A percentile compares a stretch with the other conserved stretches of the same genome.
Conservation (phyloP, 805 yeast genomes). For the Starmerella gropengiesseri region DNA sequence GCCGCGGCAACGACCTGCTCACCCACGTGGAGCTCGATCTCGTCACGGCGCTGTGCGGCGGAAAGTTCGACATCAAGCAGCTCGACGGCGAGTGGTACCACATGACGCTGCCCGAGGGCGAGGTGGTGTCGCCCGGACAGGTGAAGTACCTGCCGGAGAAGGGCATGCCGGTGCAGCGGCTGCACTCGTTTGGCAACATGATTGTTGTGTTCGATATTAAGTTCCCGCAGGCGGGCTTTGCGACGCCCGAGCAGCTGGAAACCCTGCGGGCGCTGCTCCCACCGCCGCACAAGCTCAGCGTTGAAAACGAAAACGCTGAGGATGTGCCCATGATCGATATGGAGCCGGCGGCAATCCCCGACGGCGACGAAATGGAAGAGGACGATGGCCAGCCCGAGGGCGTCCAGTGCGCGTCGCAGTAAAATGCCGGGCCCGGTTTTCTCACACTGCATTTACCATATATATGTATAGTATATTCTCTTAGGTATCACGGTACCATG, state of each 20-base stretch:
- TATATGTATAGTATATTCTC: too few species aligned
- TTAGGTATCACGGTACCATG: too few species aligned
- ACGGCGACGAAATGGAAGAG: slow-evolving; percentile 30
- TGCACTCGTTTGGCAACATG: slow-evolving; percentile 81
- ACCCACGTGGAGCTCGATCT: slow-evolving; percentile 82
- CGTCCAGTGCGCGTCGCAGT: slow-evolving; percentile 93
- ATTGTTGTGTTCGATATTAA: slow-evolving; percentile 75
- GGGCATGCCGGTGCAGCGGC: slow-evolving; percentile 95
- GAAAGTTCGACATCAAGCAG: slow-evolving; percentile 77
- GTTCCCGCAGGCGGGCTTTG: slow-evolving; percentile 68
- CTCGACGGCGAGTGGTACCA: slow-evolving; percentile 86
- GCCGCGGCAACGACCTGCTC: slow-evolving; percentile 80
- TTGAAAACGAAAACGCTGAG: slow-evolving; percentile 35
- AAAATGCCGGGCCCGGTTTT: too few species aligned
- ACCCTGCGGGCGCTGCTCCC: slow-evolving; percentile 71
- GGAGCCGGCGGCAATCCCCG: slow-evolving; percentile 50
- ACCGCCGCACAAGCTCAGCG: slow-evolving; percentile 46
- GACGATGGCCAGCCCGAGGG: slow-evolving; percentile 54
- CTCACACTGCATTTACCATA: too few species aligned
- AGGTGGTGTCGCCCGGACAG: slow-evolving; percentile 75
- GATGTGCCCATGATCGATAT: slow-evolving; percentile 63
- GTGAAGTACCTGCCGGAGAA: slow-evolving; percentile 76
- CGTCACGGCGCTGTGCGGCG: slow-evolving; percentile 93
- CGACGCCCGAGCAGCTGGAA: slow-evolving; percentile 52
- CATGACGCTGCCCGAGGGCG: slow-evolving; percentile 78